Conservation (phyloP, 768 basidiomycete species). For the Boletus patriciae region DNA sequence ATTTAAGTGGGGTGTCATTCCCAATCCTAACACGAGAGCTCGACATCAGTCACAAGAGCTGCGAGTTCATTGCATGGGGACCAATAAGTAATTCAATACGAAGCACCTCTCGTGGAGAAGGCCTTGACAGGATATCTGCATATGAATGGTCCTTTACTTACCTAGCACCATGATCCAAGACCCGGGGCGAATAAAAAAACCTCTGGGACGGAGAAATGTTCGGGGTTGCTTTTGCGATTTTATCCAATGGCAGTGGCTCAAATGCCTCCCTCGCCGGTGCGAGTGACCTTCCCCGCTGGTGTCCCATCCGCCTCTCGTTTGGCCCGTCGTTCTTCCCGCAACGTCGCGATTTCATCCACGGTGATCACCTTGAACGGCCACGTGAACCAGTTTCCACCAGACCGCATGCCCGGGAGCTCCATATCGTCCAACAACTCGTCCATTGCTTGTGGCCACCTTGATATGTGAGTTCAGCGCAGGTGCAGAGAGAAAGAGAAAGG, state of each 20-base stretch:
- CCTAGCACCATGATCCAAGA: no score
- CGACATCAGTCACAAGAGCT: neutral
- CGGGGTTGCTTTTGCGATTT: neutral
- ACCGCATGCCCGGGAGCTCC: slow-evolving; percentile 48
- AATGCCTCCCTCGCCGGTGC: neutral
- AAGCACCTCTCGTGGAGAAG: no score
- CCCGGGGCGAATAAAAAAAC: no score
- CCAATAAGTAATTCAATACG: no score
- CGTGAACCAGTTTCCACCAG: slow-evolving; percentile 64
- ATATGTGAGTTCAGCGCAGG: neutral
- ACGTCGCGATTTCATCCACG: slow-evolving; percentile 46
- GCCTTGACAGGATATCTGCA: no score
- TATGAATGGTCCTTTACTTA: no score
- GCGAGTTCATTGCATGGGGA: no score
- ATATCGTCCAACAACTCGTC: slow-evolving; percentile 64
- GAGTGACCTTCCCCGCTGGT: neutral
- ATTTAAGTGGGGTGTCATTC: neutral
- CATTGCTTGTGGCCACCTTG: slow-evolving; percentile 59
- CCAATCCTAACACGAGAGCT: neutral
- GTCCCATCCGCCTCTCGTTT: slow-evolving; percentile 12
- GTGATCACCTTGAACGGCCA: slow-evolving; percentile 61
- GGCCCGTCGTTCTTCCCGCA: slow-evolving; percentile 46
- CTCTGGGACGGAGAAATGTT: no score
- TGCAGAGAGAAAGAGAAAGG: slow-evolving; percentile 32
- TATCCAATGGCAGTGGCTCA: no score